Base-by-base conservation (phyloP, 2,329 filamentous ascomycete genomes). In the Nannizzia gypsea region DNA sequence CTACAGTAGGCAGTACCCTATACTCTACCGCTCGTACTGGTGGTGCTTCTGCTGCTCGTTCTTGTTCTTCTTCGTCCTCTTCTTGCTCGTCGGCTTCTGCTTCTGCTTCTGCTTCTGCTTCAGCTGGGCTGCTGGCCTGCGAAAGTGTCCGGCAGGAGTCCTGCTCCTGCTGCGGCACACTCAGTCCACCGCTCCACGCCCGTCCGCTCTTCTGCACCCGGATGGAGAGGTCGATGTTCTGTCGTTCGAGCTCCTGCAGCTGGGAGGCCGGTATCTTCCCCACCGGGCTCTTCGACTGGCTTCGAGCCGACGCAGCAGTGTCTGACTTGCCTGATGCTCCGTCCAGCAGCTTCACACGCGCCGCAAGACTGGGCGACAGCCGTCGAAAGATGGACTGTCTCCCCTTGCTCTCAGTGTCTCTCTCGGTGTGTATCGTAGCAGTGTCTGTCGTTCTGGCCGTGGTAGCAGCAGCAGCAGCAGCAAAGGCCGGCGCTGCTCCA, bases 291-390 rank as follows among this genome's bases (percentile, higher is more conserved):
- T 64, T 57, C 61, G 62, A 67, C 38, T 68, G 70, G 42, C 61
- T 62, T 6, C 63, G 63, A 38, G 59, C 62, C 15, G 64, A 60
- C 36, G 60, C 48, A 11, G 60, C 48, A 9, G 36, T 61, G 59
- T 71, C 61, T 50, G 57, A 31, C 56, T 36, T 31, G 42, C 55
- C n/a, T 58, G 64, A 67, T 58, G 67, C 72, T 34, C 72, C 68
- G 68, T 75, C 73, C 22, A 76, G 66, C 28, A 73, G 62, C 62
- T 74, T 76, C 58, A 76, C 72, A 54, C 74, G 72, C 55, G 74
- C 74, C 8, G 73, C 74, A 9, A 76, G 67, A 20, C 72, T 72
- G 55, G 74, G 74, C 44, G 74, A 76, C 50, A 76, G 65, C 17
- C 73, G 72, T 61, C 73, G 73, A 56, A 76, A 70, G 62, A 76